Evolutionary conservation across 139 green algal genomes (phyloP).

Genomic region (Coccomyxa sp.): DNA sequence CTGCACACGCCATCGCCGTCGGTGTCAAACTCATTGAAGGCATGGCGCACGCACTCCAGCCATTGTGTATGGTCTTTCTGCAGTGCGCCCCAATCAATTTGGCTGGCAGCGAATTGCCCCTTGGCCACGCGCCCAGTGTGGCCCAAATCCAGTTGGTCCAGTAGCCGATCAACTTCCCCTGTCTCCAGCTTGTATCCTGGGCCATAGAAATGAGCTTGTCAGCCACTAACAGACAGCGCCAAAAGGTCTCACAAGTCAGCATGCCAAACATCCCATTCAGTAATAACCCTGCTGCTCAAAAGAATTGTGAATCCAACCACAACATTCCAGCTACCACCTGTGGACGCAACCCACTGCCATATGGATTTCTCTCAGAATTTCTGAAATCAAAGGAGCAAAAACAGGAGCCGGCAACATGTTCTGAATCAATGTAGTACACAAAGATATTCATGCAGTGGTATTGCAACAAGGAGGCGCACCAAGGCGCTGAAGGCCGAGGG

Average conservation of each 20-base stretch:
- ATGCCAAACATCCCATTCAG: too few species aligned
- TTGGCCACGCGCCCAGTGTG: slow-evolving; percentile 23
- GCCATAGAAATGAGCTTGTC: background rate
- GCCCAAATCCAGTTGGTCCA: slow-evolving; percentile 12
- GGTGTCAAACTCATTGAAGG: slow-evolving; percentile 20
- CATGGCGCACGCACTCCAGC: slow-evolving; percentile 8
- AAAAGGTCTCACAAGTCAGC: too few species aligned
- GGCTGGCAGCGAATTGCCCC: slow-evolving; percentile 29
- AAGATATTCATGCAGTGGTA: too few species aligned
- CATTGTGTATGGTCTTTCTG: slow-evolving; percentile 7
- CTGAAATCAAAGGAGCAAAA: too few species aligned
- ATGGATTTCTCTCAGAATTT: too few species aligned
- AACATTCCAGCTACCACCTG: too few species aligned
- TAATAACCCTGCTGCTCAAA: too few species aligned
- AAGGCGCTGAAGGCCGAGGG: slow-evolving; percentile 8
- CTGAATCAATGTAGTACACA: too few species aligned
- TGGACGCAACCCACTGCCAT: too few species aligned
- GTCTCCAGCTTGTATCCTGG: slow-evolving; percentile 20
- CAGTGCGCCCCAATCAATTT: slow-evolving; percentile 20
- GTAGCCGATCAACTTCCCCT: slow-evolving; percentile 5
- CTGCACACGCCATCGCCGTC: slow-evolving; percentile 9
- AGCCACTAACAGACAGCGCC: background rate
- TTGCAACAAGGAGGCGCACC: background rate
- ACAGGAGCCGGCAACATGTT: too few species aligned
- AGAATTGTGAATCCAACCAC: too few species aligned